A percentile compares a stretch with the other conserved stretches of the same genome.
Evolutionary conservation across 2,329 filamentous ascomycete species (phyloP).

Genomic region (Bipolaris gigantea): DNA sequence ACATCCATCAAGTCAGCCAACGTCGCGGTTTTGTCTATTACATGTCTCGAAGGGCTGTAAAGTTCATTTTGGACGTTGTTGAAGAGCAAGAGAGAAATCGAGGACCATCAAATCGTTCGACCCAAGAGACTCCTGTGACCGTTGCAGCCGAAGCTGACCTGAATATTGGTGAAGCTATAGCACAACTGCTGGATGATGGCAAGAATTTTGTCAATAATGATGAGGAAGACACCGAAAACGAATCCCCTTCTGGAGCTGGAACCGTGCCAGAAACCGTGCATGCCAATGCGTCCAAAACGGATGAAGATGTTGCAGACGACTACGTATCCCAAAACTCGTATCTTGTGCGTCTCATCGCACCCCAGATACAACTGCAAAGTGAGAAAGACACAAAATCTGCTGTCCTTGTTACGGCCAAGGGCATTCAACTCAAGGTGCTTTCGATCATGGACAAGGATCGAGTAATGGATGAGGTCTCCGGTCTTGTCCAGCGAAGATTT

Average conservation of each 20-base stretch:
- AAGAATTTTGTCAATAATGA: constrained; percentile 78
- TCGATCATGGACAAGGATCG: constrained; percentile 98
- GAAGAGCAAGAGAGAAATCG: constrained; percentile 81
- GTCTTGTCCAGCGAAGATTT: constrained; percentile 91
- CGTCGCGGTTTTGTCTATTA: constrained; percentile 97
- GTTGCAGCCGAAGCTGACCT: constrained; percentile 61
- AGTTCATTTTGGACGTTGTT: constrained; percentile 96
- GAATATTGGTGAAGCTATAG: constrained; percentile 81
- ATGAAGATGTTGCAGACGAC: constrained; percentile 74
- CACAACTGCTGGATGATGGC: constrained; percentile 81
- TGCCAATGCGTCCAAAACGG: constrained; percentile 23
- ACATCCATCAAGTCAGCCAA: constrained; percentile 96
- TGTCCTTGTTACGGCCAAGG: constrained; percentile 94
- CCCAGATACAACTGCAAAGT: constrained; percentile 96
- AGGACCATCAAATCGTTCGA: constrained; percentile 33
- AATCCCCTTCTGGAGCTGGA: background rate
- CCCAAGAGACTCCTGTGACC: constrained; percentile 38
- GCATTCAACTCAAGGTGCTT: constrained; percentile 96
- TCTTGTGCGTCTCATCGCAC: constrained; percentile 90
- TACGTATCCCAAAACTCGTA: constrained; percentile 93
- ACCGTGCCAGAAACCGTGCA: constrained; percentile 15
- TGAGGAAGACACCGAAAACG: constrained; percentile 49
- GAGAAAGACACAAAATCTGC: constrained; percentile 97
- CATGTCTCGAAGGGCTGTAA: constrained; percentile 90
- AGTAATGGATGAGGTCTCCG: constrained; percentile 88